phyloP scores from a whole-genome alignment of 2,329 filamentous ascomycete species.

The Penicillium crustosum region DNA sequence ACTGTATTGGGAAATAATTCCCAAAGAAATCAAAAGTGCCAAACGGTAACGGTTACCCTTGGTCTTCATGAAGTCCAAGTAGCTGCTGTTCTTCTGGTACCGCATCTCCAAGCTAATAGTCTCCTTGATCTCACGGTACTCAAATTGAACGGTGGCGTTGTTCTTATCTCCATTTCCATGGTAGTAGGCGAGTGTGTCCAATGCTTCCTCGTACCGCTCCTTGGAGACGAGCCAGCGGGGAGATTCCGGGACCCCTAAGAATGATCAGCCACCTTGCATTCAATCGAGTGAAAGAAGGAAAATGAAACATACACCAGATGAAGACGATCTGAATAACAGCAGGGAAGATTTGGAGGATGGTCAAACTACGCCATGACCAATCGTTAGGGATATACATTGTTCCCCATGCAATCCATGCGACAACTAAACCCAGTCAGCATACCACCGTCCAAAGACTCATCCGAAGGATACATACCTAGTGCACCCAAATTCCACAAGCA shows the following conservation, averaged over 20 bases:
- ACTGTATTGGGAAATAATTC: conserved; percentile 67
- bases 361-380: conserved; percentile 68
- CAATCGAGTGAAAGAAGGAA: background rate
- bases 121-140: conserved; percentile 66
- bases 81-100: conserved; percentile 52
- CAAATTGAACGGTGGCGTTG: conserved; percentile 63
- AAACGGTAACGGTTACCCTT: conserved; percentile 65
- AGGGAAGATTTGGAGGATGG: conserved; percentile 63
- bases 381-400: conserved; percentile 58
- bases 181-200: conserved; percentile 61
- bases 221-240: conserved; percentile 66
- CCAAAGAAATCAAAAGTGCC: conserved; percentile 61
- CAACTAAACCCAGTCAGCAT: conserved; percentile 37
- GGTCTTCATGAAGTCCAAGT: conserved; percentile 62
- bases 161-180: conserved; percentile 62
- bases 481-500: conserved; percentile 65
- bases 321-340: conserved; percentile 63
- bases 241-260: conserved; percentile 58
- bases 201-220: conserved; percentile 62
- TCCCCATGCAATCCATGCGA: conserved; percentile 64
- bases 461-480: conserved; percentile 23
- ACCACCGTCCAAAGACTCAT: background rate
- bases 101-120: conserved; percentile 60
- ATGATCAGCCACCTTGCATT: background rate
- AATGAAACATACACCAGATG: conserved; percentile 53